Percentiles rank a stretch among this genome's conserved stretches.
These are phyloP conservation scores for Vanderwaltozyma yarrowii DNA, from an alignment of 805 yeast species.

Conservation along the genomic window DNA sequence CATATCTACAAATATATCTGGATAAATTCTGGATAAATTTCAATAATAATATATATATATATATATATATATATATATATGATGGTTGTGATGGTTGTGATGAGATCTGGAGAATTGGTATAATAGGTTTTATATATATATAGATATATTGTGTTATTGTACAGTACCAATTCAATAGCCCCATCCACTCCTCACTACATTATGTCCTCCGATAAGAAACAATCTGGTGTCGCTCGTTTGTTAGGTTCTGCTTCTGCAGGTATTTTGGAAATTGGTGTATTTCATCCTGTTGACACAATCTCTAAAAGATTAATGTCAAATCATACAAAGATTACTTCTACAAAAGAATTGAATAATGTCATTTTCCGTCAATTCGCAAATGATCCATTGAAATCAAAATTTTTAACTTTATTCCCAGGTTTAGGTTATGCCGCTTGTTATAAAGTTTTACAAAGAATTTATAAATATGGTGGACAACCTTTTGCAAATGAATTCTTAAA, in stretches of 20 bases:
- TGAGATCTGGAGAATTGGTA: too few relatives aligned
- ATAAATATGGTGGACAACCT: constrained; percentile 99
- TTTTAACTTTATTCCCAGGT: constrained; percentile 90
- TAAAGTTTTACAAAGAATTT: constrained; percentile 92
- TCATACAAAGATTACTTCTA: constrained; percentile 53
- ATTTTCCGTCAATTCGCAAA: constrained; percentile 76
- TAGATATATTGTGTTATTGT: too few relatives aligned
- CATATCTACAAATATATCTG: too few relatives aligned
- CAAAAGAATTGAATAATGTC: constrained; percentile 67
- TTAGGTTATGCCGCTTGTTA: constrained; percentile 96
- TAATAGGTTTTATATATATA: too few relatives aligned
- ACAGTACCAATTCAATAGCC: too few relatives aligned
- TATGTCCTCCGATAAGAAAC: constrained; percentile 64
- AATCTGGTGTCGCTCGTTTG: constrained; percentile 82
- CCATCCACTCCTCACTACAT: too few relatives aligned
- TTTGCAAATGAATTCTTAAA: constrained; percentile 89
- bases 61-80: too few relatives aligned
- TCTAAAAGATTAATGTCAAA: constrained; percentile 91
- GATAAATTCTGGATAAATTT: too few relatives aligned
- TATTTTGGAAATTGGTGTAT: constrained; percentile 88
- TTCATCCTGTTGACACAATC: constrained; percentile 98
- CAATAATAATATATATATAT: too few relatives aligned
- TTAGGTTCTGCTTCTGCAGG: constrained; percentile 98
- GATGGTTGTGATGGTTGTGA: too few relatives aligned
- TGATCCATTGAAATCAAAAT: constrained; percentile 58